Evolutionary conservation across 169 alveolate genomes (phyloP).

Genomic region (Plasmodium inui): DNA sequence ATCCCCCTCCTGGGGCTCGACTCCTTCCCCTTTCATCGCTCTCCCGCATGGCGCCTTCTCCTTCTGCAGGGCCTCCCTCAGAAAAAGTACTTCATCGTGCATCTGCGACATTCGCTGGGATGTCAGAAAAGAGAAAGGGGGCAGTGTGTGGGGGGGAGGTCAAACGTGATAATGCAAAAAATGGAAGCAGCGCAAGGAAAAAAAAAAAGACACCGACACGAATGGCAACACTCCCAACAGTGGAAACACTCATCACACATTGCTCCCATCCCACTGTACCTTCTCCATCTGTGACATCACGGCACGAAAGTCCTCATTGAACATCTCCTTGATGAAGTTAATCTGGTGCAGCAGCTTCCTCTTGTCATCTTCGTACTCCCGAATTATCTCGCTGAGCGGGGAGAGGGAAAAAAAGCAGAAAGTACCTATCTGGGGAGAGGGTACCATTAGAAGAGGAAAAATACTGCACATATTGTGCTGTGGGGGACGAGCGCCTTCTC

Average conservation of each 20-base stretch:
- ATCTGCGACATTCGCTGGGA: constrained; percentile 12
- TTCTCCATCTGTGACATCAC: background rate
- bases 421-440: background rate
- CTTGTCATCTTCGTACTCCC: constrained; percentile 41
- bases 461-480: background rate
- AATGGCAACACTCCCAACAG: no score
- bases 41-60: background rate
- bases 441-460: background rate
- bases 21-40: background rate
- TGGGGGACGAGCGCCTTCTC: background rate
- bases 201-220: no score
- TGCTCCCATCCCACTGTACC: background rate
- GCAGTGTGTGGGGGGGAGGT: background rate
- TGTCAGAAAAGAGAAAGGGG: background rate
- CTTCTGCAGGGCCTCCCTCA: background rate
- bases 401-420: background rate
- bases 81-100: constrained; percentile 11
- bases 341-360: constrained; percentile 34
- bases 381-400: constrained; percentile 33
- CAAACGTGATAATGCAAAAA: background rate
- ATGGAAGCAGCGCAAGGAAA: background rate
- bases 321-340: constrained; percentile 37
- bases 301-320: constrained; percentile 39
- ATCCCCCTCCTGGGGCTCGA: background rate
- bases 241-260: background rate